Evolutionary conservation across 257 asterid species (phyloP).

Genomic region (Linaria vulgaris): DNA sequence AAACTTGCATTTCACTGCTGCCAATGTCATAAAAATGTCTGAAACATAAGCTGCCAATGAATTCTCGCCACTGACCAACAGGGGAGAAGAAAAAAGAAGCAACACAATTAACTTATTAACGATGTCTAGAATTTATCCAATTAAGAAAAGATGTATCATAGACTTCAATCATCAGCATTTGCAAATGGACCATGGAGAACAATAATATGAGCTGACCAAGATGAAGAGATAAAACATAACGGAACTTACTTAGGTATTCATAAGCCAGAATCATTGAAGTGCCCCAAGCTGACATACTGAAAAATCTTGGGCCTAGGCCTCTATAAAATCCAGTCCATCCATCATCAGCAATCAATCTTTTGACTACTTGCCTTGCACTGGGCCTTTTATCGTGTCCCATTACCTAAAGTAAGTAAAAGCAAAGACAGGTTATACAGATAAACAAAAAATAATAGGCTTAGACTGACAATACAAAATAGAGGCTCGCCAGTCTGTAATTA

Average conservation of each 20-base stretch:
- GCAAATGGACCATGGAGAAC: neutral
- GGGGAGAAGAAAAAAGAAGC: neutral
- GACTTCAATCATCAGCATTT: neutral
- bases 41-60: neutral
- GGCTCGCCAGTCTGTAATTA: slow-evolving; percentile 6
- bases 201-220: slow-evolving; percentile 1
- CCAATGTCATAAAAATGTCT: too few relatives aligned
- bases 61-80: neutral
- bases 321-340: slow-evolving; percentile 93
- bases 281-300: slow-evolving; percentile 99
- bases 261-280: slow-evolving; percentile 97
- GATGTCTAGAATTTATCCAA: neutral
- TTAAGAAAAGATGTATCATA: slow-evolving; percentile 3
- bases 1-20: neutral
- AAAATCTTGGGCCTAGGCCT: slow-evolving; percentile 96
- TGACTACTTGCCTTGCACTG: slow-evolving; percentile 70
- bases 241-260: slow-evolving; percentile 79
- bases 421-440: slow-evolving; percentile 22
- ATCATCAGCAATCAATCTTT: slow-evolving; percentile 73
- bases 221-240: neutral
- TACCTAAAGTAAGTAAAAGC: slow-evolving; percentile 53
- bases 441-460: neutral
- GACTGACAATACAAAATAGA: neutral
- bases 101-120: neutral
- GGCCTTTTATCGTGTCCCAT: slow-evolving; percentile 75